Evolutionary conservation across 1,139 yeast species (phyloP).

Genomic region (Pichia sp.): DNA sequence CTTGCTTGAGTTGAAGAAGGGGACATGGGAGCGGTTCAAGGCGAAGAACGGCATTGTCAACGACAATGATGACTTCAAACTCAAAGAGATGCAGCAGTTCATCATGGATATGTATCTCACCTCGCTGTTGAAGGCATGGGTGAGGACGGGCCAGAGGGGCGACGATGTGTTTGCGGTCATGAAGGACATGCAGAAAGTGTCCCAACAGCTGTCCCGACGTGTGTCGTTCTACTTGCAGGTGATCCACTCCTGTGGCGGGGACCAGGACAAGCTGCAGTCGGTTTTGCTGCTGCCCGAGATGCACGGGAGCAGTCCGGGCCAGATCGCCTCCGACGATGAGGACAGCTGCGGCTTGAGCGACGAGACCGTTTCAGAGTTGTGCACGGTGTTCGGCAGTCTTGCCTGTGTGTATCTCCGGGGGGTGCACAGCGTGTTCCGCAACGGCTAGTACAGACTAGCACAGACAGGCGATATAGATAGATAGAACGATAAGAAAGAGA

Average conservation of each 20-base stretch:
- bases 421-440: slow-evolving; percentile 7
- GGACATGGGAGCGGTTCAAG: background rate
- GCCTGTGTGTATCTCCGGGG: slow-evolving; percentile 11
- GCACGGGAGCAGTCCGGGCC: background rate
- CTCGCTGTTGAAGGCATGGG: slow-evolving; percentile 7
- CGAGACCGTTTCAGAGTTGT: slow-evolving; percentile 5
- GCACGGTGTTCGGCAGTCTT: slow-evolving; percentile 6
- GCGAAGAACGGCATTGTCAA: background rate
- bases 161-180: background rate
- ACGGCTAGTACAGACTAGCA: background rate
- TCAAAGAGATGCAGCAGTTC: slow-evolving; percentile 3
- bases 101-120: slow-evolving; percentile 10
- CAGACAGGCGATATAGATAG: background rate
- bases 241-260: background rate
- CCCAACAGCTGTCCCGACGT: background rate
- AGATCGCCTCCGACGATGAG: background rate
- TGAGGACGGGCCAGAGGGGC: background rate
- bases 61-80: background rate
- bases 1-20: background rate
- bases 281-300: background rate
- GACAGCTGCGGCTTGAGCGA: background rate
- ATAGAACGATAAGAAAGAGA: too few species aligned
- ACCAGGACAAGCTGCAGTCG: background rate
- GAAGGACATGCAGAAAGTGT: background rate
- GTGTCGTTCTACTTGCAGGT: slow-evolving; percentile 1